A percentile compares a stretch with the other conserved stretches of the same genome.
Evolutionary conservation across 495 filamentous ascomycete species (phyloP).

Genomic region (Lepidopterella palustris): DNA sequence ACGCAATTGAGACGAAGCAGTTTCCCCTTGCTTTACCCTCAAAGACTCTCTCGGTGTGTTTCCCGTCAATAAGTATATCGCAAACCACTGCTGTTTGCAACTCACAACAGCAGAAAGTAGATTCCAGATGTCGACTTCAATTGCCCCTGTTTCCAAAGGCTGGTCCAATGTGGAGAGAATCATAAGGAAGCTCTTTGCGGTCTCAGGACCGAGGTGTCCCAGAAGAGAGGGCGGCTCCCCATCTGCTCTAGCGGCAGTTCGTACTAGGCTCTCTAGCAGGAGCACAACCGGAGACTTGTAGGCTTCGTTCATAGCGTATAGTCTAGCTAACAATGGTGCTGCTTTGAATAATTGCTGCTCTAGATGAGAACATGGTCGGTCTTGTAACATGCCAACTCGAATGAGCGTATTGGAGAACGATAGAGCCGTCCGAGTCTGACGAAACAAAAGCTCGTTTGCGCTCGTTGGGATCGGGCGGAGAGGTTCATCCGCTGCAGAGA

Average conservation of each 20-base stretch:
- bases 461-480: conserved; percentile 57
- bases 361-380: conserved; percentile 53
- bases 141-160: conserved; percentile 55
- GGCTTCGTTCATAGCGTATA: conserved; percentile 64
- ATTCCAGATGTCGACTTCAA: conserved; percentile 68
- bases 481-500: conserved; percentile 52
- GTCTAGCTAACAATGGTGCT: conserved; percentile 63
- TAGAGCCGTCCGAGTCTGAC: conserved; percentile 58
- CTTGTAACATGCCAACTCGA: conserved; percentile 59
- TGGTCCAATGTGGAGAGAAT: conserved; percentile 71
- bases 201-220: conserved; percentile 74
- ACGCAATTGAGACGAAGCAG: conserved; percentile 37
- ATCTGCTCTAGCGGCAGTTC: conserved; percentile 53
- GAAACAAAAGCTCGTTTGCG: conserved; percentile 49
- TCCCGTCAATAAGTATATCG: conserved; percentile 85
- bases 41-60: conserved; percentile 68
- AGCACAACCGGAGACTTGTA: conserved; percentile 60
- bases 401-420: conserved; percentile 61
- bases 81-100: conserved; percentile 91
- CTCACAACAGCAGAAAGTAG: conserved; percentile 82
- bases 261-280: conserved; percentile 69
- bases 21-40: conserved; percentile 43
- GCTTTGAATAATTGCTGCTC: conserved; percentile 75
- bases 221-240: conserved; percentile 82
- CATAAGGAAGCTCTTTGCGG: conserved; percentile 74